These are phyloP conservation scores for Kondoa malvinella DNA, from an alignment of 768 basidiomycete species.

Conservation along the genomic window DNA sequence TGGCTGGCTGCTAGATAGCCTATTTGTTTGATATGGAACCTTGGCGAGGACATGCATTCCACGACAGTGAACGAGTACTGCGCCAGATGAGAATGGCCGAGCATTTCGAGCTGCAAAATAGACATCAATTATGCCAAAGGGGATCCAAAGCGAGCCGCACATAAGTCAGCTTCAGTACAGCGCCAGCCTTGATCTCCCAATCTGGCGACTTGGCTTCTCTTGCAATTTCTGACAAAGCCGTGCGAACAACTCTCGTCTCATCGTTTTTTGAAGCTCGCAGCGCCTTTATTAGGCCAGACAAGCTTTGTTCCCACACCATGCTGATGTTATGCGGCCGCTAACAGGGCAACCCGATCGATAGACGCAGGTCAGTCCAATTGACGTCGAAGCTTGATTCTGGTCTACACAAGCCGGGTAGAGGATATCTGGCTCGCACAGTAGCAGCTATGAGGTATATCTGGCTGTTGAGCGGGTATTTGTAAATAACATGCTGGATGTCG, in stretches of 20 bases:
- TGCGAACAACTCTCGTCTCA: slow-evolving; percentile 75
- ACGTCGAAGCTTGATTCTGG: no score
- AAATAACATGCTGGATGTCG: no score
- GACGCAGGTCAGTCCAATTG: no score
- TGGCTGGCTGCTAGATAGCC: slow-evolving; percentile 86
- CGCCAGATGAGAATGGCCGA: slow-evolving; percentile 70
- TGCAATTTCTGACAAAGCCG: slow-evolving; percentile 85
- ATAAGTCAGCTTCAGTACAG: slow-evolving; percentile 88
- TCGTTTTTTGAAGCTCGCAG: slow-evolving; percentile 88
- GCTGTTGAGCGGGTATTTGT: no score
- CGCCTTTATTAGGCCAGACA: slow-evolving; percentile 39
- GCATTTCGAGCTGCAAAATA: slow-evolving; percentile 68
- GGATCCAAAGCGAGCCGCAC: slow-evolving; percentile 42
- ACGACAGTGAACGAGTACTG: slow-evolving; percentile 96
- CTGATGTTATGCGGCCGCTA: background rate
- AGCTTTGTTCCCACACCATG: slow-evolving; percentile 11
- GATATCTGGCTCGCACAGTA: no score
- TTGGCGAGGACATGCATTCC: slow-evolving; percentile 90
- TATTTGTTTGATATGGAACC: slow-evolving; percentile 79
- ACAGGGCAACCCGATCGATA: background rate
- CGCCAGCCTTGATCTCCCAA: slow-evolving; percentile 91
- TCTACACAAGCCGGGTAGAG: no score
- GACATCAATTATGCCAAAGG: background rate
- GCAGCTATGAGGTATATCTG: no score
- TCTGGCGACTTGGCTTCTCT: slow-evolving; percentile 80